Percentiles rank a stretch among this genome's conserved stretches.
Evolutionary conservation across 257 asterid genomes (phyloP).

Genomic region (Petrea volubilis): DNA sequence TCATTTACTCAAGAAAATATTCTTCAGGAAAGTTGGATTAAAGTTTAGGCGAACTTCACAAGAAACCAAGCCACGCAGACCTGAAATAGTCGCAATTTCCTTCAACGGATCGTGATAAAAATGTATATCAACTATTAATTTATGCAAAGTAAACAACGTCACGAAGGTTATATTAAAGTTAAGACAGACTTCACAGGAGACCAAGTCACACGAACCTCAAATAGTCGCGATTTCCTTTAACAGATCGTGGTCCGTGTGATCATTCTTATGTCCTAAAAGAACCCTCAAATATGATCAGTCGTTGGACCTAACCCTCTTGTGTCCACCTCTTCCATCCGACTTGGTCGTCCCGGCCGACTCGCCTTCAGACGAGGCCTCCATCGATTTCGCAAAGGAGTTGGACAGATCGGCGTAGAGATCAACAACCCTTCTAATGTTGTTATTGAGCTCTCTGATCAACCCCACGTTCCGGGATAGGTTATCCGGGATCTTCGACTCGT

Average conservation of each 20-base stretch:
- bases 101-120: too few species aligned
- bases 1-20: too few species aligned
- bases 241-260: too few species aligned
- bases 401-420: constrained; percentile 49
- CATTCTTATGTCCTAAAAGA: too few species aligned
- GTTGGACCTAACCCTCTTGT: constrained; percentile 43
- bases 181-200: constrained; percentile 2
- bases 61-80: too few species aligned
- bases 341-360: constrained; percentile 43
- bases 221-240: too few species aligned
- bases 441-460: constrained; percentile 53
- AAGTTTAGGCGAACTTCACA: too few species aligned
- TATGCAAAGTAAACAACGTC: constrained; percentile 15
- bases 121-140: constrained; percentile 16
- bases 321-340: constrained; percentile 45
- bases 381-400: constrained; percentile 40
- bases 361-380: constrained; percentile 51
- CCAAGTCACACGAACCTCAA: too few species aligned
- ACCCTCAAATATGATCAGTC: constrained; percentile 19
- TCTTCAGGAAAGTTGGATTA: too few species aligned
- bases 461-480: constrained; percentile 52
- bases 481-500: constrained; percentile 52
- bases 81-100: too few species aligned
- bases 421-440: constrained; percentile 62
- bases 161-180: constrained; percentile 7